phyloP scores from a whole-genome alignment of 1,139 yeast species.

The Protomyces arabidopsidicola region DNA sequence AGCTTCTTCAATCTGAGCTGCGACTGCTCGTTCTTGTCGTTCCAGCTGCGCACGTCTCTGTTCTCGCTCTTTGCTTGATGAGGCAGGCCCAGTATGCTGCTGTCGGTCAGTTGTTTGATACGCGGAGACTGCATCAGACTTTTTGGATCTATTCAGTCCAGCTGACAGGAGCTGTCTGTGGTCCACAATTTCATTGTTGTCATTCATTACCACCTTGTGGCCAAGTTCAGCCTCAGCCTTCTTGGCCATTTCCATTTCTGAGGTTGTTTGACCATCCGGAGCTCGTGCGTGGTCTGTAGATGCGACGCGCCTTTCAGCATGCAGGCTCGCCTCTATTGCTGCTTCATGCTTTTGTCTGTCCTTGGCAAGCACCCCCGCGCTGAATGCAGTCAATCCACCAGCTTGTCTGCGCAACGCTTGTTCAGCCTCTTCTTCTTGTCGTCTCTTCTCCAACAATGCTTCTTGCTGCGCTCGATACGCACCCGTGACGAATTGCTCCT shows the following conservation, averaged over 20 bases:
- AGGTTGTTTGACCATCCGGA: neutral
- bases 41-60: constrained; percentile 21
- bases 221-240: constrained; percentile 33
- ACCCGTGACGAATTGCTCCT: constrained; percentile 46
- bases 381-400: constrained; percentile 33
- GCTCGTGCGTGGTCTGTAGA: neutral
- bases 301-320: neutral
- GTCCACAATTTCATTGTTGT: constrained; percentile 38
- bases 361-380: constrained; percentile 35
- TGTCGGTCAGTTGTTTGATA: neutral
- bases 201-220: constrained; percentile 35
- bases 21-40: constrained; percentile 47
- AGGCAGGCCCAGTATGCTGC: neutral
- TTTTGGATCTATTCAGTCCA: constrained; percentile 35
- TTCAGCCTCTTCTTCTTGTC: constrained; percentile 36
- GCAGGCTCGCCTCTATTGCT: constrained; percentile 32
- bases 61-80: neutral
- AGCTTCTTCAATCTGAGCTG: constrained; percentile 48
- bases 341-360: constrained; percentile 34
- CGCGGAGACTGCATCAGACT: neutral
- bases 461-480: constrained; percentile 44
- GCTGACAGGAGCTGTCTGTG: constrained; percentile 36
- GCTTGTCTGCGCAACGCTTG: constrained; percentile 25
- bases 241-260: constrained; percentile 19
- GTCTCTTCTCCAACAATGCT: constrained; percentile 36